These are phyloP conservation scores for Drechslerella coelobrocha DNA, from an alignment of 2,329 filamentous ascomycete species.

Conservation along the genomic window DNA sequence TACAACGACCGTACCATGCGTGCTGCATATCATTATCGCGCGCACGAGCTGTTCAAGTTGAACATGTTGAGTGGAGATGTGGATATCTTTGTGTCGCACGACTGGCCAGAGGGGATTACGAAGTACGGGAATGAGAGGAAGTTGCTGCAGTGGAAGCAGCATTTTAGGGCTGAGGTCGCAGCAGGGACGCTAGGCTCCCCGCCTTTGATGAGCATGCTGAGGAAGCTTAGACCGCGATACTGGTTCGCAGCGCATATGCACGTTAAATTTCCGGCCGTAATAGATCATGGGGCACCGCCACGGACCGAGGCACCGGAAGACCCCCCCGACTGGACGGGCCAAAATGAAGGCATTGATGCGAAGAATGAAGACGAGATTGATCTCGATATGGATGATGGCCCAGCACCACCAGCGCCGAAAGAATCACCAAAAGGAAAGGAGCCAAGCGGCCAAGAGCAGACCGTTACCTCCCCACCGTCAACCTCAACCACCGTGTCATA, in stretches of 20 bases:
- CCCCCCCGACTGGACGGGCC: slow-evolving; percentile 38
- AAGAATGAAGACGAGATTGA: slow-evolving; percentile 75
- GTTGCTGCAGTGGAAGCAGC: slow-evolving; percentile 75
- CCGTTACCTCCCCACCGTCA: too few relatives aligned
- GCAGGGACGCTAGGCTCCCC: slow-evolving; percentile 78
- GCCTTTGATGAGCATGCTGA: slow-evolving; percentile 80
- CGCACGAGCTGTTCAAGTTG: slow-evolving; percentile 88
- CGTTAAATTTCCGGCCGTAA: slow-evolving; percentile 76
- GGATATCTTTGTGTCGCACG: slow-evolving; percentile 89
- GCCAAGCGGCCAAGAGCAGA: too few relatives aligned
- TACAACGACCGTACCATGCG: slow-evolving; percentile 78
- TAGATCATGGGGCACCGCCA: slow-evolving; percentile 62
- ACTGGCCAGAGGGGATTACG: slow-evolving; percentile 90
- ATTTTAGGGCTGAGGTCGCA: slow-evolving; percentile 77
- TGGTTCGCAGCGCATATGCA: slow-evolving; percentile 97
- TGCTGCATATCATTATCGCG: slow-evolving; percentile 86
- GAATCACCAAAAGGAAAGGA: neutral
- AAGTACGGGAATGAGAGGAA: slow-evolving; percentile 72
- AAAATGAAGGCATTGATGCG: slow-evolving; percentile 51
- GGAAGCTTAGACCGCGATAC: slow-evolving; percentile 78
- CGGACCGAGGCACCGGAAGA: slow-evolving; percentile 51
- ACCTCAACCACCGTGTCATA: slow-evolving; percentile 30
- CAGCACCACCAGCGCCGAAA: slow-evolving; percentile 39
- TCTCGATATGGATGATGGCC: slow-evolving; percentile 68
- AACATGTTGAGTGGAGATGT: slow-evolving; percentile 84